Percentiles rank a stretch among this genome's conserved stretches.
phyloP scores from a whole-genome alignment of 1,284 basidiomycete species.

The Trichosporon ovoides region DNA sequence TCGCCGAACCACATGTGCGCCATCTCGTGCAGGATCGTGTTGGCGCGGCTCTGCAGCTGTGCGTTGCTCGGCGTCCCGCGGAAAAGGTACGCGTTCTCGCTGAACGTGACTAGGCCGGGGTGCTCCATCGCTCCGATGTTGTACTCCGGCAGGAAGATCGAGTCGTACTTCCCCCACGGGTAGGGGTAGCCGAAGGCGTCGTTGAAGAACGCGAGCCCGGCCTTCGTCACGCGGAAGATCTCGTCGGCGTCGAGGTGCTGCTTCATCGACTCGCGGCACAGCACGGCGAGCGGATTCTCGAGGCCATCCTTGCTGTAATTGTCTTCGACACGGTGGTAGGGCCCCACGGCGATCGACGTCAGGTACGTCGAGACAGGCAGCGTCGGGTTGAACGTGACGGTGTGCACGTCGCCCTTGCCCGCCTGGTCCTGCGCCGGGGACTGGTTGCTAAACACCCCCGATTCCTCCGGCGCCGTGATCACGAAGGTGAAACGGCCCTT shows the following conservation, averaged over 20 bases:
- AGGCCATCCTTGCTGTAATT: background rate
- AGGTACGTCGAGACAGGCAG: constrained; percentile 12
- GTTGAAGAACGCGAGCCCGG: constrained; percentile 11
- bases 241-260: constrained; percentile 11
- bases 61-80: constrained; percentile 7
- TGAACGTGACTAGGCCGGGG: constrained; percentile 13
- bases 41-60: constrained; percentile 8
- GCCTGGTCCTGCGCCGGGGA: background rate
- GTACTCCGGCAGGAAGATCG: constrained; percentile 16
- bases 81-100: constrained; percentile 11
- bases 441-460: constrained; percentile 10
- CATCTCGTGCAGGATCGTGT: constrained; percentile 14
- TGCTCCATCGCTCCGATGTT: constrained; percentile 17
- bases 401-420: background rate
- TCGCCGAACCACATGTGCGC: constrained; percentile 15
- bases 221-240: constrained; percentile 11
- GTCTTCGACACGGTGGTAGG: constrained; percentile 7
- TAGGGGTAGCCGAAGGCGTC: constrained; percentile 9
- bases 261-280: constrained; percentile 11
- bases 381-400: constrained; percentile 6
- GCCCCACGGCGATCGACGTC: constrained; percentile 9
- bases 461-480: background rate
- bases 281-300: constrained; percentile 2
- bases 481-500: constrained; percentile 11
- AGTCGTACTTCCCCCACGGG: constrained; percentile 17